Evolutionary conservation across 148 eudicot genomes (phyloP).

Genomic region (Heliosperma pusillum): DNA sequence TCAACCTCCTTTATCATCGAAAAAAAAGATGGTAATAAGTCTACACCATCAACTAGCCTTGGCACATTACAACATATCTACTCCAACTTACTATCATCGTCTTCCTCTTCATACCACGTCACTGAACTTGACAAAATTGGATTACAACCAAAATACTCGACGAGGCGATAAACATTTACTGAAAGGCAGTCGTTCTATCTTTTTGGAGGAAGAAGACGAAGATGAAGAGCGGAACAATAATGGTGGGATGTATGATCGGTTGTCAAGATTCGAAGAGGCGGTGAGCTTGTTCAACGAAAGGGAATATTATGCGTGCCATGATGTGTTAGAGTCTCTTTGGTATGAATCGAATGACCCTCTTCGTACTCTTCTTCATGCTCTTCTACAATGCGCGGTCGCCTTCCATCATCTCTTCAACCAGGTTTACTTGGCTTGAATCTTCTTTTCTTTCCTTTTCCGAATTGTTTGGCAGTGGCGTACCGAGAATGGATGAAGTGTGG

Average conservation of each 20-base stretch:
- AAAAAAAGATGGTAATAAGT: conserved; percentile 2
- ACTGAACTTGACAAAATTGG: not conserved
- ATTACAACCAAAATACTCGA: not conserved
- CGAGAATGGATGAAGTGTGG: not conserved
- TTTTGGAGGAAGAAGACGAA: conserved; percentile 30
- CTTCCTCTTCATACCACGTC: not conserved
- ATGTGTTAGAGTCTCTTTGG: conserved; percentile 68
- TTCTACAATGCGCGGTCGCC: conserved; percentile 81
- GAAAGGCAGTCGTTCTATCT: conserved; percentile 11
- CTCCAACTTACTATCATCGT: not conserved
- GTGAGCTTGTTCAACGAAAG: conserved; percentile 58
- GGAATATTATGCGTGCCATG: conserved; percentile 80
- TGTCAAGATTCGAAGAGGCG: conserved; percentile 48
- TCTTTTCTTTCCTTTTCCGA: not conserved
- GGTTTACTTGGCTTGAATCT: conserved; percentile 21
- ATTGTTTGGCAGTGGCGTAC: not conserved
- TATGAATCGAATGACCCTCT: conserved; percentile 54
- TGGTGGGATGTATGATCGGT: conserved; percentile 1
- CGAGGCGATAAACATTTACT: not conserved
- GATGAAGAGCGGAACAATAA: conserved; percentile 21
- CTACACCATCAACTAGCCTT: conserved; percentile 10
- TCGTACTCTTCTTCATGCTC: conserved; percentile 64
- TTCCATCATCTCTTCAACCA: conserved; percentile 87
- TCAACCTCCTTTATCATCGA: too few relatives aligned
- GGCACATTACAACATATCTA: not conserved